Percentiles rank a stretch among this genome's conserved stretches.
Conservation (phyloP, 129 eudicot genomes). For the Pulicaria dysenterica region DNA sequence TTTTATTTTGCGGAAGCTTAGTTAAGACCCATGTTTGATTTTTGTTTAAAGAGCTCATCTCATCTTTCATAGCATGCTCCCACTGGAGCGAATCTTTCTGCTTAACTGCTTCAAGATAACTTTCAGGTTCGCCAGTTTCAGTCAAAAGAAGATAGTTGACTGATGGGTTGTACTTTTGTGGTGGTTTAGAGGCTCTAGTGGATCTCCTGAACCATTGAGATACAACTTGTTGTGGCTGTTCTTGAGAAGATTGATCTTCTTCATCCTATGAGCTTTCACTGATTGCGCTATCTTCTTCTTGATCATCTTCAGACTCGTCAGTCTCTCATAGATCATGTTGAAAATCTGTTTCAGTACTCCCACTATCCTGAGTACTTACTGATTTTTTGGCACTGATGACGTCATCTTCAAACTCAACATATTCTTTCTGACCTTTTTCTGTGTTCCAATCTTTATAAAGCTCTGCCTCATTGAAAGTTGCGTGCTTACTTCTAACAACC, state of each 20-base stretch:
- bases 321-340: background rate
- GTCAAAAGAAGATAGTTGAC: constrained; percentile 3
- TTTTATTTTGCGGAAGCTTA: background rate
- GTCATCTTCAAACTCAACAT: background rate
- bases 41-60: background rate
- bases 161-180: background rate
- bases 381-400: background rate
- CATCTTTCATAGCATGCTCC: background rate
- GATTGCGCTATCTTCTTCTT: background rate
- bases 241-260: background rate
- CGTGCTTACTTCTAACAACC: background rate
- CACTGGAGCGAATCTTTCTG: background rate
- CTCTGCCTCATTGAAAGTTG: background rate
- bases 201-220: background rate
- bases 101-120: background rate
- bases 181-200: background rate
- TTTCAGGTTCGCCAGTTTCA: background rate
- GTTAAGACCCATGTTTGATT: background rate
- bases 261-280: background rate
- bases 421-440: background rate
- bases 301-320: constrained; percentile 12
- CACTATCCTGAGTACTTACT: background rate
- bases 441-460: background rate
- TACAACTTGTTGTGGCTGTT: background rate
- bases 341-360: background rate